Evolutionary conservation across 371 early-diverging fungal species (phyloP), one percentile per base, ranked within the genome.

Genomic region (Smittium culicis): DNA sequence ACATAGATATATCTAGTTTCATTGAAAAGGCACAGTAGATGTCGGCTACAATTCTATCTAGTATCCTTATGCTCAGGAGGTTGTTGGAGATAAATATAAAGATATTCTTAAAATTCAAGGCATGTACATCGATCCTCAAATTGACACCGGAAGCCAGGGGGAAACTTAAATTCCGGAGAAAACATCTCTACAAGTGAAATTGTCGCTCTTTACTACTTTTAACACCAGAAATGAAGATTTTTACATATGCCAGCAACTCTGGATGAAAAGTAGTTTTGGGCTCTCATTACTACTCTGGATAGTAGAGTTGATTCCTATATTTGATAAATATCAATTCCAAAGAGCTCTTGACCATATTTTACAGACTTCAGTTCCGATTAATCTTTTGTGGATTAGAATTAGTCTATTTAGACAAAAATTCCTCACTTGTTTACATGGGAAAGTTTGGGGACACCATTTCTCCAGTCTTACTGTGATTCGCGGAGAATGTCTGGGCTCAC

Each of bases 21-120:
- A 70, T 70, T 1, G 67, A 67, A 54, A 24, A 54, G 24, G 20
- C 68, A 29, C 54, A 34, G 29, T 60, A 66, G 17, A 27, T 70
- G 1, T 28, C 35, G 2, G 54, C 54, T 31, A 67, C 66, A n/a
- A 5, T 66, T 32, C 24, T 24, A 16, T 20, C 1, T 24, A n/a
- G 20, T 11, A 45, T 5, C 20, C 20, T 45, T 11, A 45, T 45
- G 45, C 20, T 45, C 5, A 11, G 45, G 11, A 45, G 45, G 20
- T 20, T 45, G 11, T 20, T 45, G 20, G 5, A 45, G 45, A 5
- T 45, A 5, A 45, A 45, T 11, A 45, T 11, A 11, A 45, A 45
- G 20, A 11, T 20, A 11, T 20, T 45, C 20, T 5, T 45, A 20
- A 45, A 45, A 45, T 11, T 45, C 5, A 45, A 45, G 45, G 11